phyloP scores from a whole-genome alignment of 305 asterid species.

The Petunia hybrid region DNA sequence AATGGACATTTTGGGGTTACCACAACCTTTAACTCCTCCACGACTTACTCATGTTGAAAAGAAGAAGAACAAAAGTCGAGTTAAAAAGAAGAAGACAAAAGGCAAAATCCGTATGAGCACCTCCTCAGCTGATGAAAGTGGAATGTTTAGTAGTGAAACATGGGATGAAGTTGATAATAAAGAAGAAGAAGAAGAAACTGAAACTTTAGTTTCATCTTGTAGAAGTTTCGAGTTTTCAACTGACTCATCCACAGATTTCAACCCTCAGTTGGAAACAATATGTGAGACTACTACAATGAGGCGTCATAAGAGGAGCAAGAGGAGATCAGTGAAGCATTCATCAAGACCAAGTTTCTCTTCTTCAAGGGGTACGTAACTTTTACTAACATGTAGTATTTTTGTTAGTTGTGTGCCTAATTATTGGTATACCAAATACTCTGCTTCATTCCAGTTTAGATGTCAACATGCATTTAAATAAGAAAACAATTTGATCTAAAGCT shows the following conservation, averaged over 20 bases:
- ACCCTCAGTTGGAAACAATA: conserved; percentile 43
- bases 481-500: no score
- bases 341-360: conserved; percentile 36
- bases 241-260: conserved; percentile 49
- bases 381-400: no score
- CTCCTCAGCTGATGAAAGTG: conserved; percentile 65
- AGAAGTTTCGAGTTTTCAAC: conserved; percentile 44
- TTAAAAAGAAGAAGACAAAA: conserved; percentile 42
- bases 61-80: conserved; percentile 48
- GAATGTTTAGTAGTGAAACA: conserved; percentile 58
- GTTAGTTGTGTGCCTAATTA: background rate
- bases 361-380: conserved; percentile 11
- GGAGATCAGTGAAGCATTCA: conserved; percentile 35
- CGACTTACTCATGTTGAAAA: conserved; percentile 36
- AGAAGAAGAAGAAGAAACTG: conserved; percentile 56
- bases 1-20: conserved; percentile 31
- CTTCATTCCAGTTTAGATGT: no score
- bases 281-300: conserved; percentile 36
- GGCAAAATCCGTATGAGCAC: conserved; percentile 56
- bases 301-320: conserved; percentile 45
- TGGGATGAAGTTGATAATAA: conserved; percentile 19
- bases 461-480: no score
- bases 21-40: conserved; percentile 40
- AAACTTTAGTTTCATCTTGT: conserved; percentile 61
- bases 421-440: no score